Conservation (phyloP, 192 early-diverging fungal genomes). For the Oehlia diaphana region DNA sequence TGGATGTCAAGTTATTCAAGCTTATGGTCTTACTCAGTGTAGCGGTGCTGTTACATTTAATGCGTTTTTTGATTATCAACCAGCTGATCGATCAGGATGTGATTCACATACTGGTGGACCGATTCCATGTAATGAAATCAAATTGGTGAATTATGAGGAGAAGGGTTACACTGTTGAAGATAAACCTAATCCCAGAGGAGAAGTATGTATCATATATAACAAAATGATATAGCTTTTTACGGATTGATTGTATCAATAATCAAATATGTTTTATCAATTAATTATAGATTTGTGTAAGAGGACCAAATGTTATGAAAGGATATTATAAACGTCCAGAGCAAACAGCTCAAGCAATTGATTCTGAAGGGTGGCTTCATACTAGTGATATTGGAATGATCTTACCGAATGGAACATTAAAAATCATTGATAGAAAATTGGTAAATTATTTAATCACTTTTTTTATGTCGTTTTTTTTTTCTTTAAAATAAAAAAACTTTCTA, state of each 20-base stretch:
- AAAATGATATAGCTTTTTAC: not conserved
- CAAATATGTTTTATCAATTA: not conserved
- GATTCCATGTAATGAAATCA: conserved; percentile 68
- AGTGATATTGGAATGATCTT: conserved; percentile 73
- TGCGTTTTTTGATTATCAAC: conserved; percentile 47
- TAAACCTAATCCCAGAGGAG: conserved; percentile 77
- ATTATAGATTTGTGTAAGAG: conserved; percentile 69
- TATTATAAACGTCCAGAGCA: conserved; percentile 78
- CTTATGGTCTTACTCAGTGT: conserved; percentile 43
- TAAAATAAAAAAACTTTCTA: too few relatives aligned
- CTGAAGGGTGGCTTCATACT: conserved; percentile 86
- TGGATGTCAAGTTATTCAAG: conserved; percentile 62
- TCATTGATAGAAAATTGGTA: conserved; percentile 65
- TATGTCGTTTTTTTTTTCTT: not conserved
- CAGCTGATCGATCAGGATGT: conserved; percentile 1
- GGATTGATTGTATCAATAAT: not conserved
- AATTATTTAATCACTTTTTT: not conserved
- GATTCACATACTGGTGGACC: conserved; percentile 62
- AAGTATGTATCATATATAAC: conserved; percentile 36
- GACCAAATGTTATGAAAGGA: conserved; percentile 73
- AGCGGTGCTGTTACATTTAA: conserved; percentile 38
- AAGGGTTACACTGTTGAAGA: conserved; percentile 73
- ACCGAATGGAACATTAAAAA: conserved; percentile 65
- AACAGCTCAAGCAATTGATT: conserved; percentile 69
- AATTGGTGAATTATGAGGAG: conserved; percentile 76